Conservation (phyloP, 2,329 filamentous ascomycete species). For the Lojkania enalia region DNA sequence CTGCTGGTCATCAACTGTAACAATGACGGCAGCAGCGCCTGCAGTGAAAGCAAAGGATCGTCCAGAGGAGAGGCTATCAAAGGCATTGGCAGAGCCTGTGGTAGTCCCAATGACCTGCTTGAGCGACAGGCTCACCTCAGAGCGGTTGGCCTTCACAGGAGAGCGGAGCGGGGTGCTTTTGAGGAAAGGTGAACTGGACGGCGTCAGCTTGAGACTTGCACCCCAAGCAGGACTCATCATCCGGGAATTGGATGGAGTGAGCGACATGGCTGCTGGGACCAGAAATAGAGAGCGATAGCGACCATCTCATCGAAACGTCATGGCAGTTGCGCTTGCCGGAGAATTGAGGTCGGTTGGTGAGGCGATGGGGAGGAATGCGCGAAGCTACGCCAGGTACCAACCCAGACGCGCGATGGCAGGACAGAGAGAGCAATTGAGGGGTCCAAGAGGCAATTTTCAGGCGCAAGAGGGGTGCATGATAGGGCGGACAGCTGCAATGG, state of each 20-base stretch:
- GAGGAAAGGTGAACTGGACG: constrained; percentile 70
- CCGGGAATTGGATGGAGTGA: constrained; percentile 46
- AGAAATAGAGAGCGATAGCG: constrained; percentile 9
- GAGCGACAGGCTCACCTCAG: constrained; percentile 64
- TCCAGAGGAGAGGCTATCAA: constrained; percentile 75
- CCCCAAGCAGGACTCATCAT: constrained; percentile 47
- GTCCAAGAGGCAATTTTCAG: neutral
- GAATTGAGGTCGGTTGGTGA: constrained; percentile 7
- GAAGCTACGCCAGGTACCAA: neutral
- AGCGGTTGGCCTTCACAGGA: constrained; percentile 56
- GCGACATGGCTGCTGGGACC: constrained; percentile 37
- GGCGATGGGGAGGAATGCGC: constrained; percentile 11
- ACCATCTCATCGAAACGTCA: constrained; percentile 22
- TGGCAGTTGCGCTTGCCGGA: constrained; percentile 23
- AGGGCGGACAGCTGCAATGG: neutral
- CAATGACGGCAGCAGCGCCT: constrained; percentile 89
- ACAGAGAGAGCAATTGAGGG: neutral
- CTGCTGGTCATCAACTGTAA: constrained; percentile 70
- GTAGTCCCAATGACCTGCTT: constrained; percentile 90
- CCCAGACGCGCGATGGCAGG: neutral
- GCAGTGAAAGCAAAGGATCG: constrained; percentile 84
- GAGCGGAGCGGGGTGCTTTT: constrained; percentile 67
- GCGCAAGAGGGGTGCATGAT: constrained; percentile 6
- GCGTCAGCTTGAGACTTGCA: constrained; percentile 57
- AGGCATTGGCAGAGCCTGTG: constrained; percentile 79